Base-by-base conservation (phyloP, 805 yeast species). In the Candida koratica region DNA sequence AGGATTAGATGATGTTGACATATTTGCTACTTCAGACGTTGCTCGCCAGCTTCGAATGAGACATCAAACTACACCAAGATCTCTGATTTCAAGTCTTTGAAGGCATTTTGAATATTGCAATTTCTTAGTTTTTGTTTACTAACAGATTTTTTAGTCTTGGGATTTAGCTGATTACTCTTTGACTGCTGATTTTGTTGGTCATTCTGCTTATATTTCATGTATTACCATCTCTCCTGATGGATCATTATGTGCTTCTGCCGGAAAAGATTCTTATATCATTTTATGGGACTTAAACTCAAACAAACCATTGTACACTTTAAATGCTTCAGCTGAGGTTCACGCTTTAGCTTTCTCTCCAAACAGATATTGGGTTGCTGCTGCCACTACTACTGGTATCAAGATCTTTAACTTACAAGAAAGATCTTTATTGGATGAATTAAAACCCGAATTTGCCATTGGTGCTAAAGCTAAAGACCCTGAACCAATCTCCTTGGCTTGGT, bases 321-420 rank as follows among this genome's bases (percentile, higher is more conserved):
- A 78, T 61, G 90, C 96, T 59, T 87, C 93, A 70, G 93, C 90
- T 65, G 97, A 90, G 79, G 88, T 93, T 58, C 86, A 86, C 73
- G 94, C 97, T 68, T 80, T 93, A 67, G 95, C 97, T 60, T 93
- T 93, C 95, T 90, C 97, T 70, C 98, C 99, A 76, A 86, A 86
- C 95, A 89, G 98, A 84, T 93, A 86, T 94, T 93, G 98, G 98
- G 84, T 93, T 71, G 90, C 95, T 69, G 98, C 97, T 75, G 97
- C 98, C 65, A 93, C 99, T 60, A 75, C 96, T 53, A 75, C 96
- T 55, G 93, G 96, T 64, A 87, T 93, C 79, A 90, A 89, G 85
- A 82, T 93, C 80, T 93, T 81, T 86, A 86, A 89, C 83, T 82
- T 93, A 71, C 93, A 88, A 77, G 89, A 84, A 75, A 83, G 94